phyloP scores from a whole-genome alignment of 495 filamentous ascomycete genomes.

The Thozetella sp. region DNA sequence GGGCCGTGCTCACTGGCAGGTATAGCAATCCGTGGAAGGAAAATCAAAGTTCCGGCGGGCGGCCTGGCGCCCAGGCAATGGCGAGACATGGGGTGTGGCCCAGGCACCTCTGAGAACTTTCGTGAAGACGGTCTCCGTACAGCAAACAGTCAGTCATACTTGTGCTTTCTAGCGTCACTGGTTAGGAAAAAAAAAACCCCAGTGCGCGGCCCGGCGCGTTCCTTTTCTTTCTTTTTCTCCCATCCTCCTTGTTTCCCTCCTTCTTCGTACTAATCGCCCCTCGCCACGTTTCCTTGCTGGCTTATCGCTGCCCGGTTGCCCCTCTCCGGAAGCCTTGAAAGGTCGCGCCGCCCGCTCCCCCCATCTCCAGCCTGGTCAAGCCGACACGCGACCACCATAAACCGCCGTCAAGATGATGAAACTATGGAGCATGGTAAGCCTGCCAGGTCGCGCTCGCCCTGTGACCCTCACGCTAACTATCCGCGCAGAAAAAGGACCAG shows the following conservation, averaged over 20 bases:
- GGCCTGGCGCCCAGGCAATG: background rate
- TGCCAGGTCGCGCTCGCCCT: conserved; percentile 46
- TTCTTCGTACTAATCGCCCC: background rate
- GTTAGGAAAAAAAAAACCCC: background rate
- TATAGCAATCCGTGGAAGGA: background rate
- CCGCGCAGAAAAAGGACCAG: conserved; percentile 84
- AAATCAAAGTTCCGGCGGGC: conserved; percentile 3
- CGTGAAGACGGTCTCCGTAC: background rate
- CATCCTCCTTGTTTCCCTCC: background rate
- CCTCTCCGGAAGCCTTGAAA: background rate
- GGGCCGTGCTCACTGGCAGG: too few relatives aligned
- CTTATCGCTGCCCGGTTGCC: background rate
- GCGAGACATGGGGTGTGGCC: background rate
- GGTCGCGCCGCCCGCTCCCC: background rate
- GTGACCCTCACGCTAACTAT: conserved; percentile 53
- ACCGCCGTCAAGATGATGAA: conserved; percentile 81
- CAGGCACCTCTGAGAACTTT: background rate
- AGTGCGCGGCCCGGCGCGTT: background rate
- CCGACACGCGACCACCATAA: background rate
- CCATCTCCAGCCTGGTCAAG: background rate
- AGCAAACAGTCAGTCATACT: background rate
- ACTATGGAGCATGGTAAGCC: conserved; percentile 96
- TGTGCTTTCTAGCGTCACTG: background rate
- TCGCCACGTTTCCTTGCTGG: background rate
- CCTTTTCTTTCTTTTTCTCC: background rate